A percentile compares a stretch with the other conserved stretches of the same genome.
phyloP scores from a whole-genome alignment of 306 rosid species.

The Malus sieversii region DNA sequence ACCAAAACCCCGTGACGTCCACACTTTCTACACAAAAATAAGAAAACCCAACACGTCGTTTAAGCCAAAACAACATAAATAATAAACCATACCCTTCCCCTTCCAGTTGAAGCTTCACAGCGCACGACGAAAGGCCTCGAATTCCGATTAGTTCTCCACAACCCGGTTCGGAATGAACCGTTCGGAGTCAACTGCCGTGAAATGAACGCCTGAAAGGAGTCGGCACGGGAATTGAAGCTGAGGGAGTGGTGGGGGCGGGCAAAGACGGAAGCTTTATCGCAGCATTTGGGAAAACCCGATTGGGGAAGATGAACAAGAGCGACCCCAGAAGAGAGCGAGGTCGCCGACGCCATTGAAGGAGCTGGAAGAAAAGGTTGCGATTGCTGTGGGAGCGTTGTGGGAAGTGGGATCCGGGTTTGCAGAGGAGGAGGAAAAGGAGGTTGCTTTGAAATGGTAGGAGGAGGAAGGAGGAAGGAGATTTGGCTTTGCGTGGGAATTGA shows the following conservation, averaged over 20 bases:
- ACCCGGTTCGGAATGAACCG: constrained; percentile 34
- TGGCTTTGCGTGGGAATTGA: constrained; percentile 23
- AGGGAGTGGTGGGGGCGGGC: constrained; percentile 35
- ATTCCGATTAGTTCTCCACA: constrained; percentile 19
- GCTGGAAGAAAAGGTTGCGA: neutral
- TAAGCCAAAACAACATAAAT: neutral
- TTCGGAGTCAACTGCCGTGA: constrained; percentile 26
- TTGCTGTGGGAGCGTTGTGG: neutral
- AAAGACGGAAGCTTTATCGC: constrained; percentile 23
- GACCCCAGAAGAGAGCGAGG: constrained; percentile 38
- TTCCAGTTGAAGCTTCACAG: constrained; percentile 62
- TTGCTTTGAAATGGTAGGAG: neutral
- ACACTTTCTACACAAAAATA: neutral
- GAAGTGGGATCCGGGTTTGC: neutral
- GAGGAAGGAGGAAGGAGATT: neutral
- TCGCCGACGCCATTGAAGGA: constrained; percentile 42
- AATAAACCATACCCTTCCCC: constrained; percentile 62
- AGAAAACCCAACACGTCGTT: neutral
- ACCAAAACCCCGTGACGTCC: constrained; percentile 1
- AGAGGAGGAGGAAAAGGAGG: neutral
- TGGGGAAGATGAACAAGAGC: constrained; percentile 23
- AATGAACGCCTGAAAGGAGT: constrained; percentile 28
- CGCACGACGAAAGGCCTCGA: constrained; percentile 39
- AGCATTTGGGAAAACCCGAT: constrained; percentile 34
- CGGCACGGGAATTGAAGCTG: constrained; percentile 22